phyloP scores from a whole-genome alignment of 1,284 basidiomycete genomes.

The Serendipita sp. region DNA sequence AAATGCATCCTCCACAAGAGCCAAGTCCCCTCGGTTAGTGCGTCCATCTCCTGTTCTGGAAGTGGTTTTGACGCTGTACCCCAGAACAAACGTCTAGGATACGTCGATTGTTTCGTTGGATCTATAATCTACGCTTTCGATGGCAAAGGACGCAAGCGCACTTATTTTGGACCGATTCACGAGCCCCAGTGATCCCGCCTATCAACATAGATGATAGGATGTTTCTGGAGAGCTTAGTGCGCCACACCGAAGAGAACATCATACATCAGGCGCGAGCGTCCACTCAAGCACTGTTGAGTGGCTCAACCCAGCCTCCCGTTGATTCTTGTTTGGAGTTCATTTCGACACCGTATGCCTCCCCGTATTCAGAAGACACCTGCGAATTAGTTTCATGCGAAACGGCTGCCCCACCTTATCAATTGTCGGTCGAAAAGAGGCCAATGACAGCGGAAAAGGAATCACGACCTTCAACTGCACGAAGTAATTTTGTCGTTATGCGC shows the following conservation, averaged over 20 bases:
- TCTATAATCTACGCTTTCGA: neutral
- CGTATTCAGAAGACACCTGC: neutral
- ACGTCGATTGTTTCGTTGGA: neutral
- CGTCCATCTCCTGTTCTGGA: neutral
- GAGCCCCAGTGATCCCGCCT: neutral
- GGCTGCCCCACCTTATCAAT: neutral
- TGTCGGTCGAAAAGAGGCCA: neutral
- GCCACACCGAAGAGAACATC: slow-evolving; percentile 1
- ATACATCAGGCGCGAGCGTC: neutral
- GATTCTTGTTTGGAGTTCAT: neutral
- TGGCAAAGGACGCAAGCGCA: neutral
- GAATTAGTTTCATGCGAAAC: neutral
- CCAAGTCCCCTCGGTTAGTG: neutral
- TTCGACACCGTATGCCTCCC: neutral
- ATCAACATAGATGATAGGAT: slow-evolving; percentile 2
- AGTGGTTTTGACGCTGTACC: neutral
- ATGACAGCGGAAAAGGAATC: neutral
- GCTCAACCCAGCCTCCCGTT: neutral
- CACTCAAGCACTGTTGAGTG: neutral
- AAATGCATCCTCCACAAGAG: neutral
- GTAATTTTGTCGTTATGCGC: neutral
- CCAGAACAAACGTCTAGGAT: neutral
- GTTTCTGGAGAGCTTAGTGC: neutral
- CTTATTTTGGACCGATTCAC: neutral
- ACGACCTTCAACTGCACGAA: neutral